Evolutionary conservation across 768 basidiomycete species (phyloP), one percentile per base, ranked within the genome.

Genomic region (Leucogyrophana mollusca): DNA sequence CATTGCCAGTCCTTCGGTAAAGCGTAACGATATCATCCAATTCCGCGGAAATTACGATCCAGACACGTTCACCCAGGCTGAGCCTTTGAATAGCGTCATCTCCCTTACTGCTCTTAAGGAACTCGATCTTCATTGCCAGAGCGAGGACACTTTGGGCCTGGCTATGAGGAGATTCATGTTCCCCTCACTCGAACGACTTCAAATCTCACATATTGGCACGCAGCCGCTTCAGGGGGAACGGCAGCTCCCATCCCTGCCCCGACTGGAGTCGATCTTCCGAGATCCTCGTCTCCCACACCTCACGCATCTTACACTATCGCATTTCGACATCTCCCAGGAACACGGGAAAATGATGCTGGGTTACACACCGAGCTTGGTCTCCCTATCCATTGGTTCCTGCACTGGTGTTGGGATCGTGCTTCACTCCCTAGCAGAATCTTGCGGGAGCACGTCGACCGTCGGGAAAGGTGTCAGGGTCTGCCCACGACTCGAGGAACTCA

Each of bases 281-380:
- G 78, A 82, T 59, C 79, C 80, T 5, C 78, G 78, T 40, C 70
- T 81, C 22, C 72, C 68, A 3, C 55, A 65, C 45, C 65, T 83
- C 30, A 76, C 77, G 23, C 70, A 76, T 50, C 72, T 83, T 47
- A 73, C 75, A 14, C 54, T 83, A 37, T 72, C 75, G 33, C 66
- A 70, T 40, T 76, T 77, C 57, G 62, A 65, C 38, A 66, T 82
- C 49, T 60, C 65, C 9, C 40, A 58, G 4, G 72, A 71, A 36
- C 58, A 69, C 17, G 68, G 66, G 49, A 65, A 57, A 41, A 60
- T 72, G 32, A 66, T 80, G 61, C 65, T 82, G 11, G 72, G 74
- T 6, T 81, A 81, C 61, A 71, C 76, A 63, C 78, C 77, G 11
- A 63, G 67, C 50, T 73, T 81, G 40, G 59, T 64, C 22, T 73